phyloP scores from a whole-genome alignment of 108 stramenopile genomes.

The Discostella pseudostelligera region DNA sequence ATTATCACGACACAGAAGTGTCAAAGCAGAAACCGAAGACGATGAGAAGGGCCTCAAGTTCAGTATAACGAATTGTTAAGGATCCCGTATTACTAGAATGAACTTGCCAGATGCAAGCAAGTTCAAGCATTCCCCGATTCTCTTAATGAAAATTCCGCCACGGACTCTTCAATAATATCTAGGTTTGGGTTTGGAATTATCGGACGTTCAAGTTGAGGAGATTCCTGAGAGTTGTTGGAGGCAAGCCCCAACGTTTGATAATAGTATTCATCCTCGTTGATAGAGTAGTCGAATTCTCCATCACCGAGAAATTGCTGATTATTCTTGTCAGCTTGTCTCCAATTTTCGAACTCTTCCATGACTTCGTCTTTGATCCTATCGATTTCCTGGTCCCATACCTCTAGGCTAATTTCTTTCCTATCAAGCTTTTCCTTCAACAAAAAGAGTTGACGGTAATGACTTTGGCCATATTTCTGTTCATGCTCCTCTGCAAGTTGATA shows the following conservation, averaged over 20 bases:
- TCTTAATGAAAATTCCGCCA: slow-evolving; percentile 37
- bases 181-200: slow-evolving; percentile 24
- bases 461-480: slow-evolving; percentile 76
- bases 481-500: slow-evolving; percentile 78
- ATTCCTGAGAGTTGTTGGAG: slow-evolving; percentile 21
- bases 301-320: slow-evolving; percentile 21
- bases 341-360: slow-evolving; percentile 36
- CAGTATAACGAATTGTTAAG: too few species aligned
- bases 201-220: slow-evolving; percentile 21
- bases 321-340: slow-evolving; percentile 13
- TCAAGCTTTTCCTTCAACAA: slow-evolving; percentile 41
- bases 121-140: slow-evolving; percentile 12
- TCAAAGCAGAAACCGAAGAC: too few species aligned
- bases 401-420: slow-evolving; percentile 37
- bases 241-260: slow-evolving; percentile 35
- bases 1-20: too few species aligned
- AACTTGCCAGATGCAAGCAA: too few species aligned
- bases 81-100: too few species aligned
- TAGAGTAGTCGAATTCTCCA: slow-evolving; percentile 42
- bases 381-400: slow-evolving; percentile 45
- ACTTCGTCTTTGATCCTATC: slow-evolving; percentile 42
- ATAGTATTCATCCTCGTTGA: slow-evolving; percentile 44
- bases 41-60: too few species aligned
- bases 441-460: slow-evolving; percentile 37
- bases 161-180: slow-evolving; percentile 40